Percentiles rank a stretch among this genome's conserved stretches.
Conservation (phyloP, 768 basidiomycete species). For the Goffeauzyma gilvescens region DNA sequence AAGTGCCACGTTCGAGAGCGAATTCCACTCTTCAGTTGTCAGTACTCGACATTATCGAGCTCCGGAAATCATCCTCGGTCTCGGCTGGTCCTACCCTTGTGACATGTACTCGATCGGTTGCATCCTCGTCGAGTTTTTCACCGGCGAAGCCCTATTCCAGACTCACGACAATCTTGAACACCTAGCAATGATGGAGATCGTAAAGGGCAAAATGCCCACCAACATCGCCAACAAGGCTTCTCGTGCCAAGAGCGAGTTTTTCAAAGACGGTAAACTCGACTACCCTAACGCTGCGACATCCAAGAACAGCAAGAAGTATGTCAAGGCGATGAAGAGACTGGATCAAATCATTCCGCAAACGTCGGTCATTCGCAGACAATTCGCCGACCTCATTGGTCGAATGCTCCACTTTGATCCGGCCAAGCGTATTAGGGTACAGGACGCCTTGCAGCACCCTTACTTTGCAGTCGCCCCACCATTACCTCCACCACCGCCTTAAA, state of each 20-base stretch:
- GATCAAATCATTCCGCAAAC: slow-evolving; percentile 40
- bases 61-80: slow-evolving; percentile 91
- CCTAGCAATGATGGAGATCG: slow-evolving; percentile 99
- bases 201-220: slow-evolving; percentile 94
- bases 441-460: slow-evolving; percentile 74
- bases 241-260: slow-evolving; percentile 75
- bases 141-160: slow-evolving; percentile 94
- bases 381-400: slow-evolving; percentile 69
- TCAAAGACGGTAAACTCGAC: slow-evolving; percentile 67
- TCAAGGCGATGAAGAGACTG: slow-evolving; percentile 60
- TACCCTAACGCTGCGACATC: slow-evolving; percentile 80
- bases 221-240: slow-evolving; percentile 43
- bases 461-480: slow-evolving; percentile 35
- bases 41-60: slow-evolving; percentile 96
- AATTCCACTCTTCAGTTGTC: slow-evolving; percentile 96
- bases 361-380: slow-evolving; percentile 45
- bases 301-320: slow-evolving; percentile 82
- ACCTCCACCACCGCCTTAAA: slow-evolving; percentile 4
- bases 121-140: slow-evolving; percentile 95
- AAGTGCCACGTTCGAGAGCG: slow-evolving; percentile 89
- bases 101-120: slow-evolving; percentile 97
- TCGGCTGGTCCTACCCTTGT: slow-evolving; percentile 96
- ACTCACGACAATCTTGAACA: slow-evolving; percentile 98
- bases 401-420: slow-evolving; percentile 78
- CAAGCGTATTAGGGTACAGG: slow-evolving; percentile 67